Base-by-base conservation (phyloP, 2,329 filamentous ascomycete genomes). In the Talaromyces verruculosus region DNA sequence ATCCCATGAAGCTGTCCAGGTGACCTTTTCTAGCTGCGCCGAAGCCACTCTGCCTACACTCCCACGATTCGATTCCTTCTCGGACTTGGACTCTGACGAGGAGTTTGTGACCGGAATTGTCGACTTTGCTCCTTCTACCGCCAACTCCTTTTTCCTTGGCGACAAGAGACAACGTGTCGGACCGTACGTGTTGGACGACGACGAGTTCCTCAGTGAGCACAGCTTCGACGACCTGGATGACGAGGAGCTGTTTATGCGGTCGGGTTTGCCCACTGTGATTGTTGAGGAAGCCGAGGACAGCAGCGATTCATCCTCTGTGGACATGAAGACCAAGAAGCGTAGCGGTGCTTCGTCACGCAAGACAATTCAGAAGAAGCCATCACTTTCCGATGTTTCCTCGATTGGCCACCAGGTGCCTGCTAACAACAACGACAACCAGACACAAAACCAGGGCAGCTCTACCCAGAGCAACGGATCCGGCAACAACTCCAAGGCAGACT, bases 71-170 rank as follows among this genome's bases (percentile, higher is more conserved):
- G 91, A 96, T 77, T 91, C 92, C 70, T 87, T 96, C 71, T 95
- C 93, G 28, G 93, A 96, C 73, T 85, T 97, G 65, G 93, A 97
- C 77, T 93, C 91, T 0, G 93, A 97, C 73, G 92, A 96, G 84
- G 92, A 95, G 76, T 92, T 96, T 73, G 85, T 88, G 72, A 89
- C 87, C 76, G 85, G 86, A 64, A 85, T 96, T 8, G 88, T 92
- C 69, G 88, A 91, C 74, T 89, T 93, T 70, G 83, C 86, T 68
- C 77, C 83, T 22, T 80, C 82, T 45, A 81, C 61, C 8, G 22
- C 84, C 59, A 88, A 89, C 77, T 81, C 86, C 13, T 81, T 85
- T 71, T 89, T 85, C 77, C 75, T 85, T 67, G 84, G 84, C 65
- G 85, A 81, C 74, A 92, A 92, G 82, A 88, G 93, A 71, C 85